Base-by-base conservation (phyloP, 345 rosid species). In the Noccaea caerulescens region DNA sequence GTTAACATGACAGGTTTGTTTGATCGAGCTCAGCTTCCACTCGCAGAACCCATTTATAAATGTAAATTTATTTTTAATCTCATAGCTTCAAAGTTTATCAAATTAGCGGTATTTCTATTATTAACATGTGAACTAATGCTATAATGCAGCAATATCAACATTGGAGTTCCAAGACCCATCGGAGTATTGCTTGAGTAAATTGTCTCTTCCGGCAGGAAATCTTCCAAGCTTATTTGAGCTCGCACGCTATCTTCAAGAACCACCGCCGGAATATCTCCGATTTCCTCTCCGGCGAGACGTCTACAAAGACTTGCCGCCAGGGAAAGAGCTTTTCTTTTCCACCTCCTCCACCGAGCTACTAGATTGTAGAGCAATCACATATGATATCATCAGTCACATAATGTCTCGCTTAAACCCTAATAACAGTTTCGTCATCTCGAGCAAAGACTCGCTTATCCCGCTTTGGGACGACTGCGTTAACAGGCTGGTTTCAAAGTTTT, bases 401-500 rank as follows among this genome's bases (percentile, higher is more conserved):
- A 77, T 91, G 44, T 64, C 56, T 16, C 82, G 92, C 2, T 30
- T 71, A 62, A 83, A 82, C 81, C 86, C 89, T 75, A 76, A 76
- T 56, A 68, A 77, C 34, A 74, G 63, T 56, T 70, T 71, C 10
- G 68, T 82, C 14, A 79, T 87, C 32, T 81, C 96, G 0, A 82
- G 86, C 55, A 78, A 92, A 50, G 99, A 94, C 82, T 94, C 99
- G 7, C 82, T 80, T 39, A 86, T 89, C 36, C 90, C 95, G 18
- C 68, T 94, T 11, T 94, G 98, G 97, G 96, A 94, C 23, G 93
- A 91, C 73, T 89, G 92, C 79, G 75, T 94, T 64, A 91, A 88
- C 68, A 59, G 97, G 71, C 72, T 88, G 13, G 84, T 94, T 7
- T 84, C 96, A 37, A 89, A 88, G 79, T 89, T 89, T 64, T 89